phyloP scores from a whole-genome alignment of 352 stramenopile genomes.

The Phytophthora pinifolia region DNA sequence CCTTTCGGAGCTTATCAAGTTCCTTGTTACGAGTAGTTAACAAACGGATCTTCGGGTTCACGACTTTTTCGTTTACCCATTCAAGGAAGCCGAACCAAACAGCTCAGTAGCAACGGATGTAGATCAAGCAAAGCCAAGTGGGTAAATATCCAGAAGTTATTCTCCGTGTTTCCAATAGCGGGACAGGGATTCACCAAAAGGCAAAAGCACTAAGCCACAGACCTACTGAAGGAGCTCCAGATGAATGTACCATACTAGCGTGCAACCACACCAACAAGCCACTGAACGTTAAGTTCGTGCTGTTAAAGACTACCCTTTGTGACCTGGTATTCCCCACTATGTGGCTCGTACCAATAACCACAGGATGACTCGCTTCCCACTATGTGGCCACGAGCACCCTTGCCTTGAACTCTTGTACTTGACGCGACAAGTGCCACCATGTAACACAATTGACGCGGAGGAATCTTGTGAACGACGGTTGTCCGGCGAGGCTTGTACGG shows the following conservation, averaged over 20 bases:
- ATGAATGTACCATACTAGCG: conserved; percentile 8
- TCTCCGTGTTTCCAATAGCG: conserved; percentile 11
- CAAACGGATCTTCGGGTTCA: conserved; percentile 10
- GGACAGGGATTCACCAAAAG: conserved; percentile 10
- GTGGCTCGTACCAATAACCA: conserved; percentile 8
- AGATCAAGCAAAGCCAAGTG: conserved; percentile 12
- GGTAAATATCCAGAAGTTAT: conserved; percentile 6
- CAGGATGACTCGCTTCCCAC: conserved; percentile 10
- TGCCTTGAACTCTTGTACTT: conserved; percentile 6
- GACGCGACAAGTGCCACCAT: conserved; percentile 18
- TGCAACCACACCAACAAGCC: conserved; percentile 20
- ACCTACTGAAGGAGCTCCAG: conserved; percentile 6
- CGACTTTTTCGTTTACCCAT: conserved; percentile 19
- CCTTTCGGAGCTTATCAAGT: conserved; percentile 9
- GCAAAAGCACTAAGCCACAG: conserved; percentile 8
- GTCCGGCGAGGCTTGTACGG: too few relatives aligned
- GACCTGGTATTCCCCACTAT: conserved; percentile 16
- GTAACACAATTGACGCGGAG: conserved; percentile 3
- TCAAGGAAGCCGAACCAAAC: conserved; percentile 1
- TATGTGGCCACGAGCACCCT: conserved; percentile 9
- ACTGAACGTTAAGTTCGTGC: conserved; percentile 16
- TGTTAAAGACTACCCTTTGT: conserved; percentile 2
- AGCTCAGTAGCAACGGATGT: conserved; percentile 13
- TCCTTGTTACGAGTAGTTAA: conserved; percentile 1
- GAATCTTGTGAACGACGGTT: neutral